Base-by-base conservation (phyloP, 176 grass and related monocot species). In the Oryza glumipatula region DNA sequence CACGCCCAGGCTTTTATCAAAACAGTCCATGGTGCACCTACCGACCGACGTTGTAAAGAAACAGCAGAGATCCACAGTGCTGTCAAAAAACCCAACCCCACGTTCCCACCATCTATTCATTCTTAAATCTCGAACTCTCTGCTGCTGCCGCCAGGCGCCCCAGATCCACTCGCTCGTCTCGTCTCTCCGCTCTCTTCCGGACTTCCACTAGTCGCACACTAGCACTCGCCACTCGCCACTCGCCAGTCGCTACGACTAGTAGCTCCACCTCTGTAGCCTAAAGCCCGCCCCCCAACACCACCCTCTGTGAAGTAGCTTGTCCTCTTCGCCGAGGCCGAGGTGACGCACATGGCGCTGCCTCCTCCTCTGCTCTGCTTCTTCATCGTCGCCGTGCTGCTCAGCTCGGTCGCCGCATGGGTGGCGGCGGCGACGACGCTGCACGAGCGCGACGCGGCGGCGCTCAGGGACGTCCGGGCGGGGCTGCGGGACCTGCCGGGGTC, bases 401-500 rank as follows among this genome's bases (percentile, higher is more conserved):
- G 21, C 75, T 36, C 38, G 60, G 11, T 9, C 9, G 45, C 68
- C n/a, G 73, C 45, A 16, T 16, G 66, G 19, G 24, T 78, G 21
- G 26, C 46, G 41, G 41, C 41, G 8, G 41, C 41, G 41, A 9
- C 7, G 22, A 76, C 86, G 47, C 86, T 94, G 36, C 76, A 88
- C 48, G 87, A 89, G 41, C 65, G 79, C 51, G 94, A 97, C 85
- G 74, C 84, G 0, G 80, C 87, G 11, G 85, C 78, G 68, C 91
- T 92, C 5, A 38, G 85, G 2, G 89, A 94, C 72, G 2, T 97
- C 24, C 89, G 80, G 13, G 70, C 68, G 14, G 67, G 72, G 7
- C 86, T 97, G 21, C 86, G 76, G 2, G 94, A 94, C 80, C 88
- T 94, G 6, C 88, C 86, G 4, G 94, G 85, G 11, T 94, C 90